phyloP scores from a whole-genome alignment of 2,329 filamentous ascomycete species.

The Alternaria brassicae region DNA sequence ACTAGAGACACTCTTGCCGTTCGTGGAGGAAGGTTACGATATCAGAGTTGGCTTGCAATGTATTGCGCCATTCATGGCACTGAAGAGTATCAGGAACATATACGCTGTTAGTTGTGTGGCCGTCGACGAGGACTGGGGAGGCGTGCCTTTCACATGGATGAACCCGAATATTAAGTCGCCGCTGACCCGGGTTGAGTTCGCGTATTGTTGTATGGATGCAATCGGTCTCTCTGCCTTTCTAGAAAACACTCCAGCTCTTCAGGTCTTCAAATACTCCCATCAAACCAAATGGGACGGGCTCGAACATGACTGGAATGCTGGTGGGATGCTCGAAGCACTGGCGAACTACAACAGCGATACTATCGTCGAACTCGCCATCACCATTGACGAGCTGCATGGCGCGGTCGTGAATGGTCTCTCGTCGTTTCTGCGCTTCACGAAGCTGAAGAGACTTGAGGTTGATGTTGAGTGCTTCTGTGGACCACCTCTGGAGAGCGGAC shows the following conservation, averaged over 20 bases:
- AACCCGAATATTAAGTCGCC: slow-evolving; percentile 27
- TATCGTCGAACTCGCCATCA: slow-evolving; percentile 41
- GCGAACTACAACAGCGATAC: slow-evolving; percentile 32
- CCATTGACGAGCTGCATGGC: slow-evolving; percentile 42
- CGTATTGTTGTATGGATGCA: slow-evolving; percentile 43
- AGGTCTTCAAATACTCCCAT: slow-evolving; percentile 44
- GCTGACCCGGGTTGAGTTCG: slow-evolving; percentile 40
- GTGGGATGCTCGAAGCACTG: slow-evolving; percentile 37
- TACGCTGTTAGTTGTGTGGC: slow-evolving; percentile 44
- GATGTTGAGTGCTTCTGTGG: slow-evolving; percentile 44
- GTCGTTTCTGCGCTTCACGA: slow-evolving; percentile 36
- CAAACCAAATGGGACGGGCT: slow-evolving; percentile 45
- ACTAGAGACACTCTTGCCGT: slow-evolving; percentile 41
- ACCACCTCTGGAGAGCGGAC: slow-evolving; percentile 45
- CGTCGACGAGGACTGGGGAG: slow-evolving; percentile 41
- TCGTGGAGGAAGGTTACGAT: slow-evolving; percentile 41
- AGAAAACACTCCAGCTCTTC: slow-evolving; percentile 34
- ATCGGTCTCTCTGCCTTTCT: slow-evolving; percentile 34
- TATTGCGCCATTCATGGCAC: slow-evolving; percentile 38
- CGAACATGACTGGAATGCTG: slow-evolving; percentile 45
- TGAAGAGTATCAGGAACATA: slow-evolving; percentile 36
- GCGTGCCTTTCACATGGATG: slow-evolving; percentile 40
- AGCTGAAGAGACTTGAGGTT: slow-evolving; percentile 37
- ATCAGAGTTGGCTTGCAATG: slow-evolving; percentile 36
- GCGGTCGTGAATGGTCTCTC: slow-evolving; percentile 44